phyloP scores from a whole-genome alignment of 495 filamentous ascomycete species.

The Talaromyces nanjingensis region DNA sequence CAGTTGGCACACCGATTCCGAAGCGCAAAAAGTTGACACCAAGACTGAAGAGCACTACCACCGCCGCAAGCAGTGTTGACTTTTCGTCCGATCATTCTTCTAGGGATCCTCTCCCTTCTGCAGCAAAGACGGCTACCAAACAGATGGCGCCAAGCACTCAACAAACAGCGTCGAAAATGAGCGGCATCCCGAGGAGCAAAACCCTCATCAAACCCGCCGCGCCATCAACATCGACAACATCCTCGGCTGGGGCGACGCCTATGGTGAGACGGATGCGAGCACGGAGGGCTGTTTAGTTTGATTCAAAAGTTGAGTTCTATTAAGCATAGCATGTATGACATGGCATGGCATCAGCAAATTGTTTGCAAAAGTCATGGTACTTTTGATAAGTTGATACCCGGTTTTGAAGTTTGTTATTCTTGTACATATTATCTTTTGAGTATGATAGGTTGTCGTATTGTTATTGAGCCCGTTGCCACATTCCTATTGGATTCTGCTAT shows the following conservation, averaged over 20 bases:
- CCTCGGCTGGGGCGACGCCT: slow-evolving; percentile 32
- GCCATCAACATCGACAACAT: neutral
- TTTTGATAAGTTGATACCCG: slow-evolving; percentile 5
- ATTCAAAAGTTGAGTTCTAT: neutral
- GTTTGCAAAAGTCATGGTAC: neutral
- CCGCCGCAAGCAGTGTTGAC: slow-evolving; percentile 5
- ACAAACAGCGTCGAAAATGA: slow-evolving; percentile 15
- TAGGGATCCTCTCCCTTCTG: slow-evolving; percentile 9
- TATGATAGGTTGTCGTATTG: neutral
- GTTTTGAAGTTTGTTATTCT: neutral
- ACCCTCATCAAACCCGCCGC: slow-evolving; percentile 24
- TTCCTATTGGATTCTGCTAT: too few relatives aligned
- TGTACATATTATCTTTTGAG: slow-evolving; percentile 1
- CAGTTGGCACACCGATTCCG: slow-evolving; percentile 22
- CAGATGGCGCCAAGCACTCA: neutral
- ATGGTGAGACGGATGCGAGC: slow-evolving; percentile 33
- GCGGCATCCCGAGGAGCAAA: slow-evolving; percentile 18
- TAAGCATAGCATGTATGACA: neutral
- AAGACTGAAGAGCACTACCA: slow-evolving; percentile 14
- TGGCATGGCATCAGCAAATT: neutral
- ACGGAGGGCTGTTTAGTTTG: slow-evolving; percentile 6
- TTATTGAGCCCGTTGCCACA: neutral
- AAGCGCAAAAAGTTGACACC: slow-evolving; percentile 35
- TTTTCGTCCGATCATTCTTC: slow-evolving; percentile 15
- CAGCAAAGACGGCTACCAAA: neutral